phyloP scores from a whole-genome alignment of 2,329 filamentous ascomycete species.

The Endoconidiophora laricicola region DNA sequence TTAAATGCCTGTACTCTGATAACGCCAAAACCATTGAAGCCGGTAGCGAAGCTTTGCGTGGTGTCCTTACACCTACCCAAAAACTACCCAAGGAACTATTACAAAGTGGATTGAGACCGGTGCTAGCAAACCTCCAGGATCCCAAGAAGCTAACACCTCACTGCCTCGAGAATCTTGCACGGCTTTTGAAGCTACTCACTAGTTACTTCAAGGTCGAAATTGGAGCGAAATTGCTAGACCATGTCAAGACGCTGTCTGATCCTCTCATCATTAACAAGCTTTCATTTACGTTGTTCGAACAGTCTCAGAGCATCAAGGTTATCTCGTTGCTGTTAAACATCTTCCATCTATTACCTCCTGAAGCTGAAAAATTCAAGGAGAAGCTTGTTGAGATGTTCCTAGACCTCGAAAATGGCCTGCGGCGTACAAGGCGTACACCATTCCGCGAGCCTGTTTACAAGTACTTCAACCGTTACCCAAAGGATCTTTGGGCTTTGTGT shows the following conservation, averaged over 20 bases:
- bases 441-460: constrained; percentile 82
- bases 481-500: constrained; percentile 71
- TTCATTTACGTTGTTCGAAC: constrained; percentile 88
- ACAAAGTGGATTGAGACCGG: constrained; percentile 82
- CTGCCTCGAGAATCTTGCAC: constrained; percentile 77
- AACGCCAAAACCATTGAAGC: constrained; percentile 85
- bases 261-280: constrained; percentile 66
- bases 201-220: constrained; percentile 99
- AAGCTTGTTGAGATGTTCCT: constrained; percentile 80
- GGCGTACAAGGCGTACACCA: constrained; percentile 77
- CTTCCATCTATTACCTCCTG: constrained; percentile 84
- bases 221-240: constrained; percentile 77
- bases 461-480: constrained; percentile 84
- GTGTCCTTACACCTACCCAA: constrained; percentile 71
- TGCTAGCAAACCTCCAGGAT: constrained; percentile 92
- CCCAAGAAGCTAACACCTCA: constrained; percentile 77
- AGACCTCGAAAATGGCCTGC: constrained; percentile 67
- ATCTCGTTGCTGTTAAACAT: constrained; percentile 91
- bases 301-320: constrained; percentile 83
- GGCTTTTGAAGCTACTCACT: constrained; percentile 76
- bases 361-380: constrained; percentile 81
- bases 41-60: constrained; percentile 76
- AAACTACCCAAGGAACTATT: constrained; percentile 91
- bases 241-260: constrained; percentile 82
- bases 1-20: constrained; percentile 91